Percentiles rank a stretch among this genome's conserved stretches.
phyloP scores from a whole-genome alignment of 1,284 basidiomycete genomes.

The Apiotrichum akiyoshidainum region DNA sequence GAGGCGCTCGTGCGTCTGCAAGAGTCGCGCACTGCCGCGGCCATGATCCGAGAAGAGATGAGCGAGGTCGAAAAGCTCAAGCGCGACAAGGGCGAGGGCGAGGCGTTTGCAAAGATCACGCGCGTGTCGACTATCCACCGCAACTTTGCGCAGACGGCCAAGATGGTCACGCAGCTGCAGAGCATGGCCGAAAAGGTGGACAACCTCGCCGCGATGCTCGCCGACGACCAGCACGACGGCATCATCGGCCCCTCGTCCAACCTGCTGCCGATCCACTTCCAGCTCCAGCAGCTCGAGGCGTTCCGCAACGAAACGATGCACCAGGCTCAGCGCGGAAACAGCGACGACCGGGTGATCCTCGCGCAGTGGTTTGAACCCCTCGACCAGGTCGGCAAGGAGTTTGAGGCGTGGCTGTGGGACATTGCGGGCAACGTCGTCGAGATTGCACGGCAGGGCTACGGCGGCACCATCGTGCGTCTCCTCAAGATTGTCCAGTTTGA shows the following conservation, averaged over 20 bases:
- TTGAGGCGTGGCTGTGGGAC: slow-evolving; percentile 81
- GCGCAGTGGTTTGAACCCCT: slow-evolving; percentile 82
- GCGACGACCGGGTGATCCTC: slow-evolving; percentile 61
- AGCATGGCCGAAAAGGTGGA: slow-evolving; percentile 84
- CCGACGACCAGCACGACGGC: slow-evolving; percentile 65
- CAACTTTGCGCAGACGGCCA: slow-evolving; percentile 90
- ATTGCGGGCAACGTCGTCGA: slow-evolving; percentile 75
- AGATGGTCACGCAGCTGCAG: slow-evolving; percentile 87
- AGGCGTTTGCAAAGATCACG: slow-evolving; percentile 83
- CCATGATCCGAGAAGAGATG: slow-evolving; percentile 89
- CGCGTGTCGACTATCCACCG: slow-evolving; percentile 91
- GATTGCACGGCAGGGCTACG: slow-evolving; percentile 73
- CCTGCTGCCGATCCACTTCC: slow-evolving; percentile 84
- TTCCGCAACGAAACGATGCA: slow-evolving; percentile 93
- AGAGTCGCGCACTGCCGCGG: slow-evolving; percentile 75
- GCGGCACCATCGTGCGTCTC: slow-evolving; percentile 81
- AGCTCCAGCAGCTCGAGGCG: slow-evolving; percentile 80
- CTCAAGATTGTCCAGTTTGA: slow-evolving; percentile 94
- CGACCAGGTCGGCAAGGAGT: slow-evolving; percentile 72
- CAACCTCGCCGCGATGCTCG: slow-evolving; percentile 72
- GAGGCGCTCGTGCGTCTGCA: slow-evolving; percentile 84
- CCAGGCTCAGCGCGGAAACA: slow-evolving; percentile 76
- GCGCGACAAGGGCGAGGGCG: slow-evolving; percentile 53
- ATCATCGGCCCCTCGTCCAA: slow-evolving; percentile 75
- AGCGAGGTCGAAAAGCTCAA: slow-evolving; percentile 68